These are phyloP conservation scores for Suhomyces kunorum DNA, from an alignment of 1,139 yeast species.

Conservation along the genomic window DNA sequence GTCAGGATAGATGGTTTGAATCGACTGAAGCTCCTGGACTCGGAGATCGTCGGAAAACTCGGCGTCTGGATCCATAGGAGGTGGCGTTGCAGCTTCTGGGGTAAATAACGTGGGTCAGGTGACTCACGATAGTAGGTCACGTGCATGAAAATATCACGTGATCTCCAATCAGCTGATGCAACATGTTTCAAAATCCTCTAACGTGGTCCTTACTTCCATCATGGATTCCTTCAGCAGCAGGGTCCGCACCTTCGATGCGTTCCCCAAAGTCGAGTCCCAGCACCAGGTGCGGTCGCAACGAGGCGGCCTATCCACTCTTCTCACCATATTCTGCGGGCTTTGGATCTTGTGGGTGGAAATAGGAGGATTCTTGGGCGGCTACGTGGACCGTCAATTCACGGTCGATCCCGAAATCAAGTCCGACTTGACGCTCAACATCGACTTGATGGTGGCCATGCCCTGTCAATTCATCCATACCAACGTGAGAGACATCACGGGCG, in stretches of 20 bases:
- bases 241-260: conserved; percentile 80
- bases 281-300: conserved; percentile 73
- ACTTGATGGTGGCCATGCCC: conserved; percentile 80
- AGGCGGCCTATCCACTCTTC: conserved; percentile 75
- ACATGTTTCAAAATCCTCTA: background rate
- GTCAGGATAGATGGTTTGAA: conserved; percentile 55
- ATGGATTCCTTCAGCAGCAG: conserved; percentile 42
- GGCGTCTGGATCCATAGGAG: background rate
- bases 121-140: background rate
- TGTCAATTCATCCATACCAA: conserved; percentile 76
- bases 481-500: conserved; percentile 76
- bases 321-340: conserved; percentile 60
- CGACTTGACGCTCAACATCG: conserved; percentile 70
- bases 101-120: background rate
- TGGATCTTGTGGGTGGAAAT: conserved; percentile 83
- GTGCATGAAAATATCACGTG: background rate
- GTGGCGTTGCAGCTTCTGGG: background rate
- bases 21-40: conserved; percentile 48
- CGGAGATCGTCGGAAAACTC: conserved; percentile 23
- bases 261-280: conserved; percentile 77
- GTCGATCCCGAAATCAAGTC: conserved; percentile 67
- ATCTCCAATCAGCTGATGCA: background rate
- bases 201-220: background rate
- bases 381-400: conserved; percentile 71
- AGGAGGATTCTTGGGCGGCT: conserved; percentile 84